Conservation (phyloP, 345 rosid genomes). For the Eucalyptus regnans region DNA sequence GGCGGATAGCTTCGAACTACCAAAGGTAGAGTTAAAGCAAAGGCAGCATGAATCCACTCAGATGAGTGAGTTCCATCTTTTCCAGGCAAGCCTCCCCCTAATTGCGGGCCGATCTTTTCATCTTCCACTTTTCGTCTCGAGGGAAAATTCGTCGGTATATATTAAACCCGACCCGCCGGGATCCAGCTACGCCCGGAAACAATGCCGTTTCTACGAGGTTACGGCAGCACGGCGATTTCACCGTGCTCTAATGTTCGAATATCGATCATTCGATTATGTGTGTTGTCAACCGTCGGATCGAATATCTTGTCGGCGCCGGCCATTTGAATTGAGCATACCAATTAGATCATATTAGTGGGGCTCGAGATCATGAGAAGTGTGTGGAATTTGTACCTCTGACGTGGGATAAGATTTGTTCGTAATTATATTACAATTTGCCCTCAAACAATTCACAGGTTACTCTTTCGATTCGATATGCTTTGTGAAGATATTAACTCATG, state of each 20-base stretch:
- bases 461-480: not conserved
- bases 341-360: not conserved
- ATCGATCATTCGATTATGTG: accelerated
- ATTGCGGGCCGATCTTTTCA: not conserved
- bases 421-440: not conserved
- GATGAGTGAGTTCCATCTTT: not conserved
- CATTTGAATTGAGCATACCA: not conserved
- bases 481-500: not conserved
- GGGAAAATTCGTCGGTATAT: not conserved
- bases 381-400: not conserved
- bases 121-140: not conserved
- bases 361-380: not conserved
- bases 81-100: not conserved
- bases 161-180: not conserved
- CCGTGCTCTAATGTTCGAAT: not conserved
- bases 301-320: not conserved
- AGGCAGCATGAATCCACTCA: not conserved
- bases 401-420: not conserved
- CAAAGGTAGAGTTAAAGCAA: not conserved
- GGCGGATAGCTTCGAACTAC: not conserved
- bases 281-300: not conserved
- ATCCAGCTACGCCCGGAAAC: not conserved
- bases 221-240: not conserved
- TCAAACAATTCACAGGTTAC: not conserved
- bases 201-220: not conserved